Evolutionary conservation across 1,284 basidiomycete genomes (phyloP).

Genomic region (Exobasidium rhododendri): DNA sequence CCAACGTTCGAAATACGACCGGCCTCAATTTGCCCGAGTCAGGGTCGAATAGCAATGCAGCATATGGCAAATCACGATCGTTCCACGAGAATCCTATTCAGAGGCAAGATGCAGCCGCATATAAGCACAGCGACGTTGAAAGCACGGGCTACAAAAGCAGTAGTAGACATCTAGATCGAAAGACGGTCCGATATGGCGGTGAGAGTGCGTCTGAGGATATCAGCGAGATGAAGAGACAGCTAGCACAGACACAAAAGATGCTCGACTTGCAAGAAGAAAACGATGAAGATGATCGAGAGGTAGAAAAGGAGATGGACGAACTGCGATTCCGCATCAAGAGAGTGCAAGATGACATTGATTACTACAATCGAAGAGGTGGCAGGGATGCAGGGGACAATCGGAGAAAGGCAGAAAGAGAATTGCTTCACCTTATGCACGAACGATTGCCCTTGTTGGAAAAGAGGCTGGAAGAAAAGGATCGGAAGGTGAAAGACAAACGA

Average conservation of each 20-base stretch:
- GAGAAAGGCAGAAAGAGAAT: conserved; percentile 80
- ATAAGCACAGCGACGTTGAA: conserved; percentile 71
- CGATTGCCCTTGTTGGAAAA: conserved; percentile 85
- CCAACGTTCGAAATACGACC: conserved; percentile 56
- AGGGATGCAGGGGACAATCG: conserved; percentile 72
- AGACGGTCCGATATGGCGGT: conserved; percentile 73
- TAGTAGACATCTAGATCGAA: conserved; percentile 81
- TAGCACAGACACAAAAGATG: conserved; percentile 76
- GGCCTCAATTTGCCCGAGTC: conserved; percentile 54
- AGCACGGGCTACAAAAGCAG: conserved; percentile 73
- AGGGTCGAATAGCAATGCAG: conserved; percentile 48
- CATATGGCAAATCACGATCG: conserved; percentile 67
- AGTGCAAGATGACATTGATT: conserved; percentile 89
- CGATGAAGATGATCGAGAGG: conserved; percentile 45
- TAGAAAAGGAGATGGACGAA: conserved; percentile 86
- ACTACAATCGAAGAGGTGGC: conserved; percentile 73
- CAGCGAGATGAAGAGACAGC: conserved; percentile 78
- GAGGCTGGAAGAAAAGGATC: conserved; percentile 75
- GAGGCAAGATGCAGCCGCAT: conserved; percentile 84
- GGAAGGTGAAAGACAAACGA: conserved; percentile 66
- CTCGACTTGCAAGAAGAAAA: conserved; percentile 77
- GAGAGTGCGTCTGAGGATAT: conserved; percentile 67
- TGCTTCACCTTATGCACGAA: conserved; percentile 83
- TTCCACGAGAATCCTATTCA: conserved; percentile 61
- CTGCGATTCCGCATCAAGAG: conserved; percentile 80